Conservation (phyloP, 2,329 filamentous ascomycete species). For the Colletotrichum liaoningense region DNA sequence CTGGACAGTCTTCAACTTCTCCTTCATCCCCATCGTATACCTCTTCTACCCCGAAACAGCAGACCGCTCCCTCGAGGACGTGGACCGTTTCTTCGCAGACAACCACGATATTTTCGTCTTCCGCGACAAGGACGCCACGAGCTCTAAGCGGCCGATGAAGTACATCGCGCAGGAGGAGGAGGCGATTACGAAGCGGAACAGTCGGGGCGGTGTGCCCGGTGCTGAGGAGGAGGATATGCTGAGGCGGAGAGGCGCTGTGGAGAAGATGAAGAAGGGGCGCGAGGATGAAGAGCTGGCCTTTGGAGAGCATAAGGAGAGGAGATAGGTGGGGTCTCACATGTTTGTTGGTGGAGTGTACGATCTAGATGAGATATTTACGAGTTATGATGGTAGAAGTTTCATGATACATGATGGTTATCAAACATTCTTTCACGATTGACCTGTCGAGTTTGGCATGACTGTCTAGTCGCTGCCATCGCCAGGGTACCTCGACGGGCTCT, state of each 20-base stretch:
- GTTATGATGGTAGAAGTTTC: neutral
- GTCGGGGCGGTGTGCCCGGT: neutral
- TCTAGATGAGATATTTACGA: neutral
- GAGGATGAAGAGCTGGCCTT: slow-evolving; percentile 31
- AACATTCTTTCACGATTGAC: neutral
- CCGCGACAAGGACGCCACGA: slow-evolving; percentile 40
- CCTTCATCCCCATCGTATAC: slow-evolving; percentile 59
- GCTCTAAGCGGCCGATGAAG: slow-evolving; percentile 36
- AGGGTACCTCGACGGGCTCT: no score
- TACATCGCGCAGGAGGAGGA: slow-evolving; percentile 39
- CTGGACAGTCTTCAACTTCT: slow-evolving; percentile 59
- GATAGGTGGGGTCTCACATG: neutral
- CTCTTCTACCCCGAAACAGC: slow-evolving; percentile 61
- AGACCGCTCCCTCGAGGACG: slow-evolving; percentile 39
- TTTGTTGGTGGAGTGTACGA: no score
- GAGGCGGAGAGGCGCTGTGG: slow-evolving; percentile 4
- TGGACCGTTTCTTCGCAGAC: slow-evolving; percentile 41
- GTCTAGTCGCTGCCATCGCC: neutral
- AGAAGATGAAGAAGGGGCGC: slow-evolving; percentile 14
- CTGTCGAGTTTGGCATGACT: neutral
- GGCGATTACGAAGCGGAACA: slow-evolving; percentile 37
- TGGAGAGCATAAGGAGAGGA: slow-evolving; percentile 30
- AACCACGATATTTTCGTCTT: slow-evolving; percentile 40
- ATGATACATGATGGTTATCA: neutral
- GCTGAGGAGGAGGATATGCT: slow-evolving; percentile 9